Evolutionary conservation across 2,329 filamentous ascomycete species (phyloP).

Genomic region (Xylaria sp.): DNA sequence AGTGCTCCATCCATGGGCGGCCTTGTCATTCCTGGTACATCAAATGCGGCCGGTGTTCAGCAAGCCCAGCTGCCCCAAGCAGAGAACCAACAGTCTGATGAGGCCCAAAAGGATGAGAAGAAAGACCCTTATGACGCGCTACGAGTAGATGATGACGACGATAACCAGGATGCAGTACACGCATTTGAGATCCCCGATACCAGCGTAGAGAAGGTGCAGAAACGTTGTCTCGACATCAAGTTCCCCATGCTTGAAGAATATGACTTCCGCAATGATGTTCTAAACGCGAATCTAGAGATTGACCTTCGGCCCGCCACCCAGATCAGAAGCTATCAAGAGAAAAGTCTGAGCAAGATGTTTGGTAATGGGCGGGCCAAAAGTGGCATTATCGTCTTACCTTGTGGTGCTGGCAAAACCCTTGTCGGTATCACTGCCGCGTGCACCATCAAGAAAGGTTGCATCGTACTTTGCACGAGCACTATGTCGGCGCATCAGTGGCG

Average conservation of each 20-base stretch:
- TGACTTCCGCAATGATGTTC: slow-evolving; percentile 86
- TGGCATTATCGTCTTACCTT: slow-evolving; percentile 94
- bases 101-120: slow-evolving; percentile 50
- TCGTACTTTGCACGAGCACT: slow-evolving; percentile 91
- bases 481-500: slow-evolving; percentile 99
- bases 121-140: slow-evolving; percentile 66
- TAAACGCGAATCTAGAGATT: slow-evolving; percentile 88
- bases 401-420: slow-evolving; percentile 92
- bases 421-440: slow-evolving; percentile 98
- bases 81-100: slow-evolving; percentile 40
- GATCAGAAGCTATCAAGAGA: slow-evolving; percentile 92
- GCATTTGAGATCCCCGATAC: slow-evolving; percentile 85
- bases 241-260: slow-evolving; percentile 93
- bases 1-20: slow-evolving; percentile 82
- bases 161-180: slow-evolving; percentile 81
- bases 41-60: slow-evolving; percentile 81
- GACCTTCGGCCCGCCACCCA: slow-evolving; percentile 84
- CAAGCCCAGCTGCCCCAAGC: slow-evolving; percentile 52
- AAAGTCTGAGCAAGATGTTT: slow-evolving; percentile 98
- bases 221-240: slow-evolving; percentile 79
- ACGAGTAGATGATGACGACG: slow-evolving; percentile 79
- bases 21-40: slow-evolving; percentile 89
- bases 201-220: slow-evolving; percentile 79
- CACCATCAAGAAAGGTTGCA: slow-evolving; percentile 93
- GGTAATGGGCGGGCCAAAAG: slow-evolving; percentile 96